phyloP scores from a whole-genome alignment of 2,329 filamentous ascomycete species.

The Calonectria pseudoreteaudii region DNA sequence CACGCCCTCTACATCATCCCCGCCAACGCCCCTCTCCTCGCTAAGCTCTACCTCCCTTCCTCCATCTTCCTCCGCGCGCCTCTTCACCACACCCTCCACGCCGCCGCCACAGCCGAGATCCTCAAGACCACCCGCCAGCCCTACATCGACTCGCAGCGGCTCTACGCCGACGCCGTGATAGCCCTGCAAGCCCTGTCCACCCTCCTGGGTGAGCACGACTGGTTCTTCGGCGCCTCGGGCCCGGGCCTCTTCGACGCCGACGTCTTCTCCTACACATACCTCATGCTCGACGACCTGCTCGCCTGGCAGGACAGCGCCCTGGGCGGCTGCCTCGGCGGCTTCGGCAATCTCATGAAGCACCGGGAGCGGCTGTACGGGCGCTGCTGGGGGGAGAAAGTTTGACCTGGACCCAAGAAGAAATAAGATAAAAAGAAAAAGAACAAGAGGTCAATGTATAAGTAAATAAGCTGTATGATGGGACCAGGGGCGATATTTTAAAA shows the following conservation, averaged over 20 bases:
- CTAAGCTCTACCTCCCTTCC: conserved; percentile 78
- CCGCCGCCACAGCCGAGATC: conserved; percentile 81
- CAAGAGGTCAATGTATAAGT: conserved; percentile 11
- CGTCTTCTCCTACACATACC: conserved; percentile 89
- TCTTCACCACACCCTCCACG: conserved; percentile 74
- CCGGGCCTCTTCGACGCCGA: conserved; percentile 88
- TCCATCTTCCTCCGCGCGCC: conserved; percentile 72
- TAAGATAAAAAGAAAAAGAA: neutral
- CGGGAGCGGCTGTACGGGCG: conserved; percentile 48
- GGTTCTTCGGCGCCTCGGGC: conserved; percentile 61
- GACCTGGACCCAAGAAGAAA: neutral
- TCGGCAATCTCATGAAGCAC: conserved; percentile 70
- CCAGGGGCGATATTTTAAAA: neutral
- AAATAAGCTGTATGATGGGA: conserved; percentile 6
- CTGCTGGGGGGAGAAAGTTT: conserved; percentile 42
- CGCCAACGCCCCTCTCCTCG: conserved; percentile 75
- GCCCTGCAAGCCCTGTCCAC: conserved; percentile 61
- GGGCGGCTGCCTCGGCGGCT: conserved; percentile 64
- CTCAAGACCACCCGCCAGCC: conserved; percentile 67
- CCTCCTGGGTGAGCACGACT: conserved; percentile 54
- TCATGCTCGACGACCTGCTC: conserved; percentile 75
- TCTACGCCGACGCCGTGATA: conserved; percentile 58
- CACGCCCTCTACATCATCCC: conserved; percentile 84
- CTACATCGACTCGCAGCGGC: conserved; percentile 45
- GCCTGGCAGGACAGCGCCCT: conserved; percentile 75